Evolutionary conservation across 2,329 filamentous ascomycete species (phyloP), one percentile per base, ranked within the genome.

Genomic region (Fusarium compactum): DNA sequence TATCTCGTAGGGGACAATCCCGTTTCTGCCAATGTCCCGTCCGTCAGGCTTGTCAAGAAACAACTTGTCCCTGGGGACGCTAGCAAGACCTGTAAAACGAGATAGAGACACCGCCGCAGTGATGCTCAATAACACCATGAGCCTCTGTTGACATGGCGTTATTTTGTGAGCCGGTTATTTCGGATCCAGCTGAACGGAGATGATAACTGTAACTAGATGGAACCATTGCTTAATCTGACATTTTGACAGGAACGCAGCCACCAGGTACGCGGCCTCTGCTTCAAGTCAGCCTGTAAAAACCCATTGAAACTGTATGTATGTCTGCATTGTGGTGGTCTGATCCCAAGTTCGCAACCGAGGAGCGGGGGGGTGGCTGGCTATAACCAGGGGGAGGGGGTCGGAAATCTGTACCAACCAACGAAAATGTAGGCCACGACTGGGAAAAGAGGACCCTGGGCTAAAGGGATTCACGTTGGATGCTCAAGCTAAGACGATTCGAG

Each of bases 311-410:
- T 69, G 55, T 64, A 57, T 58, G 59, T 67, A 71, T 53, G 59
- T 63, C 59, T 58, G 62, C 57, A 62, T 58, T 66, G 48, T 69
- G 73, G 74, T 76, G 74, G 74, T 76, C 74, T 76, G 74, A 76
- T 76, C 68, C 73, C 65, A 65, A 61, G 65, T 72, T 71, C 62
- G 65, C 71, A 75, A 72, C 71, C 71, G 71, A 74, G 51, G 70
- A 72, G 73, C 71, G 71, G 73, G 73, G 73, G 73, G 63, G 73
- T 71, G 73, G 71, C 70, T 74, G 71, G 70, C 62, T 62, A 72
- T 47, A 70, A 32, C 62, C 63, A 64, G 61, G 73, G 72, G 72
- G 72, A n/a, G 67, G 47, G 61, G 71, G 61, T 46, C 41, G 58
- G 54, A 57, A 53, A 58, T 51, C 43, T 58, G 62, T 40, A 55